Evolutionary conservation across 495 filamentous ascomycete genomes (phyloP), one percentile per base, ranked within the genome.

Genomic region (Penicillium lividum): DNA sequence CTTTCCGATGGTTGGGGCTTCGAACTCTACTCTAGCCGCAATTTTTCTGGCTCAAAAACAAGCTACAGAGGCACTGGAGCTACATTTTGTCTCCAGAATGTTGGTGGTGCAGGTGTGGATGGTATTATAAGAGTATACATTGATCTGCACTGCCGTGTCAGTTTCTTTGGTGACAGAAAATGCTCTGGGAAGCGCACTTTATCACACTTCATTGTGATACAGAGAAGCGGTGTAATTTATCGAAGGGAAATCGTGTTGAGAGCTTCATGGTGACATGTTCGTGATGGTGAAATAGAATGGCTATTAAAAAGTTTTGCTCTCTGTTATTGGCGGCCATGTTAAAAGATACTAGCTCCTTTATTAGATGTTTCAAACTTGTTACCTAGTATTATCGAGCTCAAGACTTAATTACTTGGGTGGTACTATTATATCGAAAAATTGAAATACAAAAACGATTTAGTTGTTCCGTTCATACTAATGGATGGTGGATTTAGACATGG

Each of bases 221-320:
- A 3, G 22, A 16, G 34, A 36, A 28, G 18, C 54, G 30, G 13
- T 66, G 61, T 16, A 55, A 13, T 6, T 5, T 31, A 1, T 11
- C 52, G 45, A 58, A 52, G 51, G 60, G 57, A 30, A 56, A 47
- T 30, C 16, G 30, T 25, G 9, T 61, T 7, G 56, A 51, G 30
- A 61, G 64, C 29, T 64, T 50, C n/a, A 38, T 59, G 52, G 61
- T 66, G 7, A 25, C 11, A 3, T 66, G 63, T 40, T 57, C 36
- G 30, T 36, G 9, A 36, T 36, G 33, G 9, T 13, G 8, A 11
- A 36, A 11, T 13, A 3, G 33, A 1, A 13, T 36, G 4, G 6
- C 1, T 2, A 11, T 8, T 13, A 11, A 36, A 36, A 9, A 13
- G 4, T 10, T 10, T 11, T 36, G 8, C 0, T 13, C 3, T 36